Base-by-base conservation (phyloP, 805 yeast species). In the Helenozyma rhizophorensis region DNA sequence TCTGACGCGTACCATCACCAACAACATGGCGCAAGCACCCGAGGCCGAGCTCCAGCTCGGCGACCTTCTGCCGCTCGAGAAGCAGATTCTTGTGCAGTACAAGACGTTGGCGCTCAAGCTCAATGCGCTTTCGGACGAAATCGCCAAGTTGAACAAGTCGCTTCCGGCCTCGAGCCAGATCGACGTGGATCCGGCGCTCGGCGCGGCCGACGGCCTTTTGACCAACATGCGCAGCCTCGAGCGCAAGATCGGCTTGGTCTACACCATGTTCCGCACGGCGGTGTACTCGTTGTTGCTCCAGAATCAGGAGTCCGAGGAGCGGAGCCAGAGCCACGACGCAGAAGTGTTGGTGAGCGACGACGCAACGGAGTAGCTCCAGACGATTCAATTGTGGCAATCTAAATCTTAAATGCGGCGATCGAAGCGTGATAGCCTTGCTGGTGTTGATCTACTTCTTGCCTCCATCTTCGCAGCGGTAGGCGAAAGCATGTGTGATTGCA, bases 251-350 rank as follows among this genome's bases (percentile, higher is more conserved):
- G 80, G 81, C 1, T 55, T 80, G 32, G 81, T 82, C 4, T 77
- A 78, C 31, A 80, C 87, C 1, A 53, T 79, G 26, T 70, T 82
- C 55, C 78, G 80, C 43, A 80, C 83, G 4, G 81, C 87, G 3
- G 85, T 82, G 4, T 82, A 82, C 50, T 73, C 80, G 12, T 59
- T 81, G 32, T 72, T 78, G 35, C 50, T 78, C 24, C 80, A 77
- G 44, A 44, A 42, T 25, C 44, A 42, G 22, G 44, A 36, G 31
- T 21, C 29, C 13, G 22, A 22, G 9, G 32, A 28, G 24, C 28
- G 19, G 30, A 14, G 11, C 12, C 19, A 17, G 8, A 8, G 8
- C 7, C 7, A 17, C 5, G 19, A 17, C 7, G 19, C 19, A 5
- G 7, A 8, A 5, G 19, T 17, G 19, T 17, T 17, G 19, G 19